Evolutionary conservation across 192 early-diverging fungal genomes (phyloP), one percentile per base, ranked within the genome.

Genomic region (Chytriomyces sp.): DNA sequence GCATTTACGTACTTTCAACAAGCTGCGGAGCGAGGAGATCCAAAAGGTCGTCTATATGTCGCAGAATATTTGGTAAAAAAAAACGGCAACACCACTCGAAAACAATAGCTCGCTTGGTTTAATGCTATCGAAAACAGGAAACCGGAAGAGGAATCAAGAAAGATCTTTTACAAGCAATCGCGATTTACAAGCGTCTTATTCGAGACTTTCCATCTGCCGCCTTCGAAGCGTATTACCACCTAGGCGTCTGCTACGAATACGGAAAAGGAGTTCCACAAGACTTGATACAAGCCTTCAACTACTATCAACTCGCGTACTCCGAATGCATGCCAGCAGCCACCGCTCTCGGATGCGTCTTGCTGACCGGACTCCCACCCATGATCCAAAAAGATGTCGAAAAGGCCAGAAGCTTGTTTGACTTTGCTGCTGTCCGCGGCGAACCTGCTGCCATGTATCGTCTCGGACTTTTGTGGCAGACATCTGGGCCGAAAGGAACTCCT

Each of bases 221-320:
- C 59, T 26, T n/a, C 11, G 73, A 65, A 65, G 50, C 50, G 18
- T 75, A 45, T n/a, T 75, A 62, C 47, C 65, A 65, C 28, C 26
- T 76, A 1, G 72, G 46, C 7, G 16, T 18, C 7, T 76, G 79
- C 66, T 80, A 70, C 45, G 62, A 77, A 45, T 59, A 79, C 23
- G 79, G 79, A 45, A 70, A 65, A 47, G 79, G 79, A 20, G 50
- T 78, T 57, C 35, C 64, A 10, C 72, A 75, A 67, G 75, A 80
- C 62, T 35, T 28, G 23, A n/a, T 23, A 7, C 11, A 35, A 45
- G 79, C 79, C 43, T 77, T 53, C 48, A 65, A 45, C 7, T 67
- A 64, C 24, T 80, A 80, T 48, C 6, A 60, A 44, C 24, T 61
- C 5, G 80, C 79, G 13, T 72, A 72, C 26, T 18, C 9, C 6